phyloP scores from a whole-genome alignment of 2,329 filamentous ascomycete species.

The Fusarium sp. region DNA sequence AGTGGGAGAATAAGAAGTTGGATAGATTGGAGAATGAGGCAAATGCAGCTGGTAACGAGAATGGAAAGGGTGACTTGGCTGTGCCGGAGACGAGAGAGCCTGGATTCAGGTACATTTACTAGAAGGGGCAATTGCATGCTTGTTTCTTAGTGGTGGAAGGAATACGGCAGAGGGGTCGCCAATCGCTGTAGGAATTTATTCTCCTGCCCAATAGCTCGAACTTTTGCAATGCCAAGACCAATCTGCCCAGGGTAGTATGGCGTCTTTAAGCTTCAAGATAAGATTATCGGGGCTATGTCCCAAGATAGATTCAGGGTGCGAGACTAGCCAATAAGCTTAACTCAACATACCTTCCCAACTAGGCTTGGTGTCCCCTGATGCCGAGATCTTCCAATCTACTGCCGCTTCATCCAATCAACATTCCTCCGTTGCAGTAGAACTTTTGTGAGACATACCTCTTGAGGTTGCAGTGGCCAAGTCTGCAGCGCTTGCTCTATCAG shows the following conservation, averaged over 20 bases:
- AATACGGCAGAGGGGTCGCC: background rate
- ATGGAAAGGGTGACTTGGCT: constrained; percentile 2
- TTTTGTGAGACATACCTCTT: constrained; percentile 14
- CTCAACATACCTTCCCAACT: constrained; percentile 15
- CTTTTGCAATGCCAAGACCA: constrained; percentile 6
- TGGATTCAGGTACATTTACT: constrained; percentile 39
- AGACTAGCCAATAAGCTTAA: constrained; percentile 20
- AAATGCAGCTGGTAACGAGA: background rate
- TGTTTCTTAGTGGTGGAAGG: background rate
- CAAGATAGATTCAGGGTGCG: background rate
- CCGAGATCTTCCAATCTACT: background rate
- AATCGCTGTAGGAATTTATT: background rate
- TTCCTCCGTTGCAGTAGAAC: background rate
- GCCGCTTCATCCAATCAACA: background rate
- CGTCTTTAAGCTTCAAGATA: constrained; percentile 30
- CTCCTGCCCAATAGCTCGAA: constrained; percentile 13
- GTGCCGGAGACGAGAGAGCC: background rate
- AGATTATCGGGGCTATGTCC: constrained; percentile 18
- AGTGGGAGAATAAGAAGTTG: constrained; percentile 70
- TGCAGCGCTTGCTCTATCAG: background rate
- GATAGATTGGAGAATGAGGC: constrained; percentile 58
- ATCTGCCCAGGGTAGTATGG: constrained; percentile 1
- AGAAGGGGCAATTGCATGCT: background rate
- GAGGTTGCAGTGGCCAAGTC: background rate
- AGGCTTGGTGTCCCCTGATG: constrained; percentile 4